These are phyloP conservation scores for Talaromyces sp. DNA, from an alignment of 2,329 filamentous ascomycete genomes.

Conservation along the genomic window DNA sequence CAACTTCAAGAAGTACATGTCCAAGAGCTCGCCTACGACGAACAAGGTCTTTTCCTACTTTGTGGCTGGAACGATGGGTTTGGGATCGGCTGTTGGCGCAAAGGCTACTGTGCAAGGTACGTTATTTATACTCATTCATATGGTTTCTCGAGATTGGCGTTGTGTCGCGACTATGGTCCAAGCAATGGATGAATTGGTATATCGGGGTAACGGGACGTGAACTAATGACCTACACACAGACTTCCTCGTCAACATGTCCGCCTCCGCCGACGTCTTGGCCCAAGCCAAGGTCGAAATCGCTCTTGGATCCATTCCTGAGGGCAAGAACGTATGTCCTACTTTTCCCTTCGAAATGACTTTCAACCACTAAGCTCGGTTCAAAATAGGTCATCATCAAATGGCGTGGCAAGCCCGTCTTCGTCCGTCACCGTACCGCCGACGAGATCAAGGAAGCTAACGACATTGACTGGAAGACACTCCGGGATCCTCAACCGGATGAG, in stretches of 20 bases:
- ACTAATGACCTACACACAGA: slow-evolving; percentile 57
- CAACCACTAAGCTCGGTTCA: background rate
- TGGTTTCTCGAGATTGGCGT: slow-evolving; percentile 5
- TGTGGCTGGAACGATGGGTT: slow-evolving; percentile 94
- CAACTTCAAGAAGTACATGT: slow-evolving; percentile 82
- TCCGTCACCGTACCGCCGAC: slow-evolving; percentile 89
- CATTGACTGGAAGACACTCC: slow-evolving; percentile 72
- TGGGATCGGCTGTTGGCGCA: slow-evolving; percentile 84
- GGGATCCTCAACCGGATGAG: slow-evolving; percentile 84
- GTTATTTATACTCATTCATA: slow-evolving; percentile 37
- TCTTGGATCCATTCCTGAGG: slow-evolving; percentile 86
- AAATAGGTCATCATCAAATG: slow-evolving; percentile 95
- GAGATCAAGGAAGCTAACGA: slow-evolving; percentile 96
- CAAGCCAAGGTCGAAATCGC: slow-evolving; percentile 99
- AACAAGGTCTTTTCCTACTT: slow-evolving; percentile 96
- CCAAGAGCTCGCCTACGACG: slow-evolving; percentile 58
- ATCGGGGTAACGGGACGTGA: background rate
- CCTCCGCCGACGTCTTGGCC: slow-evolving; percentile 94
- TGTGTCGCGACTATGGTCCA: background rate
- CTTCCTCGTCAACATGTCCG: slow-evolving; percentile 99
- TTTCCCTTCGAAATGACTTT: background rate
- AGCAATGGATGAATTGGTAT: background rate
- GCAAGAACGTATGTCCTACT: slow-evolving; percentile 83
- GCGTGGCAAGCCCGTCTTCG: slow-evolving; percentile 99
- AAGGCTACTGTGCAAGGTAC: slow-evolving; percentile 98